These are phyloP conservation scores for Skeletonema potamos DNA, from an alignment of 108 stramenopile genomes.

Conservation along the genomic window DNA sequence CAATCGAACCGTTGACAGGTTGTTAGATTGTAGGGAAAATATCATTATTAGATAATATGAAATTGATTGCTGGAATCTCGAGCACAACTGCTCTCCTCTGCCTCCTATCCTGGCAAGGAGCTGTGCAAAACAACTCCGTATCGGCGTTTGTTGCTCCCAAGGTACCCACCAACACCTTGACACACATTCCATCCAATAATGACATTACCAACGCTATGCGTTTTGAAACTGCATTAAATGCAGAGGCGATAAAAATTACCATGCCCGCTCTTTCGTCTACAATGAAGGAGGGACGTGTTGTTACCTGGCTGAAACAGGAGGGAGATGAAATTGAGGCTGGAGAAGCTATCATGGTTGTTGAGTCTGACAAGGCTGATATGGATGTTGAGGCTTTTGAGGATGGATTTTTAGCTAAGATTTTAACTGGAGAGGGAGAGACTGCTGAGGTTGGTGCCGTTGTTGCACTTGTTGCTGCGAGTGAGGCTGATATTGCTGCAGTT, in stretches of 20 bases:
- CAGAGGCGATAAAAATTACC: conserved; percentile 78
- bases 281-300: conserved; percentile 97
- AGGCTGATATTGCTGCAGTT: conserved; percentile 69
- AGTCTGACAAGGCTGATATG: conserved; percentile 90
- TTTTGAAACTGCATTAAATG: conserved; percentile 39
- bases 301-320: conserved; percentile 92
- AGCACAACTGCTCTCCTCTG: conserved; percentile 37
- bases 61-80: conserved; percentile 44
- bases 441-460: conserved; percentile 86
- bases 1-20: neutral
- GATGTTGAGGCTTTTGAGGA: conserved; percentile 94
- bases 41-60: conserved; percentile 16
- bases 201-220: conserved; percentile 25
- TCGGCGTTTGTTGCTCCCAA: conserved; percentile 20
- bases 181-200: conserved; percentile 10
- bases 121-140: conserved; percentile 5
- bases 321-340: conserved; percentile 91
- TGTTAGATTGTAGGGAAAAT: neutral
- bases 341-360: conserved; percentile 91
- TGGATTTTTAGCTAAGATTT: conserved; percentile 81
- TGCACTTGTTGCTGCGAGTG: conserved; percentile 70
- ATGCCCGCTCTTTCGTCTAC: conserved; percentile 98
- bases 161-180: conserved; percentile 1
- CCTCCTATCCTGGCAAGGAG: conserved; percentile 25
- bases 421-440: conserved; percentile 80